These are phyloP conservation scores for Cutaneotrichosporon daszewskae DNA, from an alignment of 1,284 basidiomycete genomes.

Conservation along the genomic window DNA sequence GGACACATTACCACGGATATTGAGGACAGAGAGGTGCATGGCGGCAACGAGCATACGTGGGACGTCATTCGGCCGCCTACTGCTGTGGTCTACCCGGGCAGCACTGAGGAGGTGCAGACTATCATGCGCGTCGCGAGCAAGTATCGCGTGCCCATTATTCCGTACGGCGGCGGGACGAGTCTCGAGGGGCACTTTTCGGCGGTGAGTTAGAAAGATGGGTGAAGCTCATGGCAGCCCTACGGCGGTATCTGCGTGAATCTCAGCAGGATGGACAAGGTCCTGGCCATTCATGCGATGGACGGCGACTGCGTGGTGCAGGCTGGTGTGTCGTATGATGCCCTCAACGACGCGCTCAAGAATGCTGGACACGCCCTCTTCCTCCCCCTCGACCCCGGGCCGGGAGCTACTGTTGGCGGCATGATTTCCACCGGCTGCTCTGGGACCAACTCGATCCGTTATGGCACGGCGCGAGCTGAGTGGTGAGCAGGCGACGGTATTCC, in stretches of 20 bases:
- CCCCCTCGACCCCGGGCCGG: conserved; percentile 59
- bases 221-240: conserved; percentile 26
- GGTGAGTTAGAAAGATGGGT: conserved; percentile 2
- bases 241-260: conserved; percentile 80
- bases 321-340: conserved; percentile 71
- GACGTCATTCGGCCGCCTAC: conserved; percentile 11
- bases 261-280: conserved; percentile 71
- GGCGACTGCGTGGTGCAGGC: conserved; percentile 74
- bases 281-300: conserved; percentile 60
- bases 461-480: conserved; percentile 74
- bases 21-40: conserved; percentile 8
- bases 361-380: conserved; percentile 76
- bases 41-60: conserved; percentile 6
- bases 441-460: conserved; percentile 81
- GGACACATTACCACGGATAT: conserved; percentile 9
- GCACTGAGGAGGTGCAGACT: conserved; percentile 32
- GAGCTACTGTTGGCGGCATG: conserved; percentile 88
- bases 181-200: conserved; percentile 34
- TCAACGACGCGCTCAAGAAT: conserved; percentile 67
- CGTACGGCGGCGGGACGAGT: conserved; percentile 36
- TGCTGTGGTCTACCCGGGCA: conserved; percentile 25
- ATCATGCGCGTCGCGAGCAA: conserved; percentile 31
- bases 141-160: conserved; percentile 33
- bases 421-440: conserved; percentile 61
- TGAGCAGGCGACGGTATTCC: conserved; percentile 46